Evolutionary conservation across 2,329 filamentous ascomycete genomes (phyloP).

Genomic region (Taxawa tesnikishii): DNA sequence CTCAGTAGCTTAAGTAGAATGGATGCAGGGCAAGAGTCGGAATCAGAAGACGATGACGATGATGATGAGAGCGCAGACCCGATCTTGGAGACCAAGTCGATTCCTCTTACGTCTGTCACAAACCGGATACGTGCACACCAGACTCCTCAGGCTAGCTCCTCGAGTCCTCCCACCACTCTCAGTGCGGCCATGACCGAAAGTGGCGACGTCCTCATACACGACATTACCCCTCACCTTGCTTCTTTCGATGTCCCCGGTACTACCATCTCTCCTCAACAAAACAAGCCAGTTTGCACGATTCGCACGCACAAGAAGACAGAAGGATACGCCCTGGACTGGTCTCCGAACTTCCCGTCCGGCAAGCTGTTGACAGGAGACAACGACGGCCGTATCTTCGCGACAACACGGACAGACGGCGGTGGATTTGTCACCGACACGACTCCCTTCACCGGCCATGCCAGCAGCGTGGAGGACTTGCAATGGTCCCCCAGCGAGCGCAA

Average conservation of each 20-base stretch:
- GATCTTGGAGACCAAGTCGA: constrained; percentile 83
- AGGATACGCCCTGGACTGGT: constrained; percentile 97
- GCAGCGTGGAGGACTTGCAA: constrained; percentile 86
- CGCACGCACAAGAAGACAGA: constrained; percentile 76
- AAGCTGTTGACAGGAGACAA: constrained; percentile 89
- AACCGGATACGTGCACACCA: constrained; percentile 90
- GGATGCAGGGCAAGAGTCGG: constrained; percentile 59
- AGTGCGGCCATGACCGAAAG: constrained; percentile 91
- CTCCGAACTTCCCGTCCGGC: constrained; percentile 63
- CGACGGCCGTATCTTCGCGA: constrained; percentile 77
- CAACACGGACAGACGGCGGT: constrained; percentile 74
- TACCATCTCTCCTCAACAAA: constrained; percentile 66
- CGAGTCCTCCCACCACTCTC: constrained; percentile 64
- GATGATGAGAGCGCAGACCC: constrained; percentile 69
- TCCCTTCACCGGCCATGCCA: constrained; percentile 70
- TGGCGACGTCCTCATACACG: constrained; percentile 78
- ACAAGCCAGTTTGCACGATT: constrained; percentile 78
- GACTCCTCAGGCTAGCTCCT: constrained; percentile 56
- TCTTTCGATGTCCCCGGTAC: constrained; percentile 86
- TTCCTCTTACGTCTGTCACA: constrained; percentile 75
- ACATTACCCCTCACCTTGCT: constrained; percentile 77
- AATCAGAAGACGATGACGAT: constrained; percentile 54
- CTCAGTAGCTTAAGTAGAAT: constrained; percentile 83
- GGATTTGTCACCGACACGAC: constrained; percentile 80
- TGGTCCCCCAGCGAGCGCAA: constrained; percentile 91